phyloP scores from a whole-genome alignment of 2,329 filamentous ascomycete genomes.

The Fonsecaea multimorphosa region DNA sequence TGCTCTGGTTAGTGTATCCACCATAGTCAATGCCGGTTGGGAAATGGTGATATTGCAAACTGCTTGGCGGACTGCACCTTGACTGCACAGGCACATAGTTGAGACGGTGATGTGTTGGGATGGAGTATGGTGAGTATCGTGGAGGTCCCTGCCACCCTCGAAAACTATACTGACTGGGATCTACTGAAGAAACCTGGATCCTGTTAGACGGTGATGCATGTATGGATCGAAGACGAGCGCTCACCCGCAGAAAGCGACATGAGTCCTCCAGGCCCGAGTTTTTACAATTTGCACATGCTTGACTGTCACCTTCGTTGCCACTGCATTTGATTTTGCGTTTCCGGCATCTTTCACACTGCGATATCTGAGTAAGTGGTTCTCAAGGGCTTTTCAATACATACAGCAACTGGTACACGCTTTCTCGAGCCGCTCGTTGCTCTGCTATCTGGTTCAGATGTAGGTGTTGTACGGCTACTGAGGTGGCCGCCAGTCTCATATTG shows the following conservation, averaged over 20 bases:
- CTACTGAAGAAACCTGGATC: constrained; percentile 27
- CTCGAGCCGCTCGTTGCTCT: constrained; percentile 36
- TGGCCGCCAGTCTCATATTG: constrained; percentile 32
- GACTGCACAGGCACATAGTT: constrained; percentile 28
- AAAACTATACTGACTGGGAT: constrained; percentile 19
- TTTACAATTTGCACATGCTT: constrained; percentile 82
- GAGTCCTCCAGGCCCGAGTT: constrained; percentile 64
- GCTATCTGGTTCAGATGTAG: constrained; percentile 38
- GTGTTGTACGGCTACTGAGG: constrained; percentile 34
- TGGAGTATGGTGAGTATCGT: constrained; percentile 34
- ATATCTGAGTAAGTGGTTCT: constrained; percentile 2
- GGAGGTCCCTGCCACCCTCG: constrained; percentile 23
- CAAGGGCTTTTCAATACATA: constrained; percentile 30
- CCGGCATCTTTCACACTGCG: constrained; percentile 83
- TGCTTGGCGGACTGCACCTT: constrained; percentile 26
- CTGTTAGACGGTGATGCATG: constrained; percentile 14
- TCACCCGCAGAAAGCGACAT: constrained; percentile 82
- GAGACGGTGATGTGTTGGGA: constrained; percentile 28
- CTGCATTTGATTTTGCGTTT: constrained; percentile 96
- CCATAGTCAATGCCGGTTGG: constrained; percentile 28
- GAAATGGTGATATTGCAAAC: constrained; percentile 25
- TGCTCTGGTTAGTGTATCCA: constrained; percentile 20
- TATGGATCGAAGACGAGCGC: constrained; percentile 2
- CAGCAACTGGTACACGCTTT: constrained; percentile 44
- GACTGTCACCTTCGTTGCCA: constrained; percentile 77